Evolutionary conservation across 352 stramenopile genomes (phyloP), one percentile per base, ranked within the genome.

Genomic region (Plasmopara muralis): DNA sequence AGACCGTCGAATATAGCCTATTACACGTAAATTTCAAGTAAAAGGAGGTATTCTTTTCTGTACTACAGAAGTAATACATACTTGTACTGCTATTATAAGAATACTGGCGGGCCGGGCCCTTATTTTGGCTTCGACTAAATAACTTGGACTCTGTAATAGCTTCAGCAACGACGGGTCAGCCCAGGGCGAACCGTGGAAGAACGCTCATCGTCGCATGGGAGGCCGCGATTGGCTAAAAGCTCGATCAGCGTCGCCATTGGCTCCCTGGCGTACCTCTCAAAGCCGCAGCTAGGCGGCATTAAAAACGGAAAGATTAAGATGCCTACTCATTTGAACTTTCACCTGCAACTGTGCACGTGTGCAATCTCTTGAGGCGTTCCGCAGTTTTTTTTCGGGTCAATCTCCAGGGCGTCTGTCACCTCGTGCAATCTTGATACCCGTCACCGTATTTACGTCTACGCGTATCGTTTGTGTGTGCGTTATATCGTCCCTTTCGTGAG

Each of bases 241-340:
- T 50, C 50, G 55, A 54, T 25, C 37, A 30, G 33, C 25, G 9
- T 18, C 41, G 34, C 50, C 29, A 68, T 66, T 66, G 58, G 58
- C 37, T 15, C 10, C 13, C 40, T 10, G 14, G 31, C n/a, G 47
- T 46, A 44, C 47, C 47, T 39, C 25, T 20, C 18, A 31, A 14
- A 18, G 6, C 9, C 9, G 25, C 34, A 8, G 37, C 47, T 29
- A 29, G 40, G 49, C 43, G 38, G 42, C 29, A 48, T 43, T 53
- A 61, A 61, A 64, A 64, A 71, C 66, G 53, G 63, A 68, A 65
- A 71, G 54, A 64, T 68, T 68, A 53, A 30, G 28, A 25, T 31
- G 46, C 43, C 57, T 64, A 64, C 55, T 81, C 77, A 87, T 87
- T 87, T 78, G 66, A 74, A 73, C 58, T 78, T 87, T 85, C 53